Evolutionary conservation across 2,329 filamentous ascomycete genomes (phyloP).

Genomic region (Aspergillus udagawae): DNA sequence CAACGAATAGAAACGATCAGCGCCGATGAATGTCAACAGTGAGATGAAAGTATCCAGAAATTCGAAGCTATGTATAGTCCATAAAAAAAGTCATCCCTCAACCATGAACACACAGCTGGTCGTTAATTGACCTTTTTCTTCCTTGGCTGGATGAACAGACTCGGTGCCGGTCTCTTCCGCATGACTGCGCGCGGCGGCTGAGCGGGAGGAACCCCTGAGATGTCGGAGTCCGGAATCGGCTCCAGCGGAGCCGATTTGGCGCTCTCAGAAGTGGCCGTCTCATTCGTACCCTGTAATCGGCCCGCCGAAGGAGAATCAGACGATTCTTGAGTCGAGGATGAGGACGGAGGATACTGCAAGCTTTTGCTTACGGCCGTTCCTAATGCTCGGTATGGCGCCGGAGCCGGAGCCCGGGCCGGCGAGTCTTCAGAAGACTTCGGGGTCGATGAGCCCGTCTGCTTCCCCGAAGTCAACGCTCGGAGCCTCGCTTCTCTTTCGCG

Average conservation of each 20-base stretch:
- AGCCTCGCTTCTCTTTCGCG: slow-evolving; percentile 30
- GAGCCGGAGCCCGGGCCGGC: background rate
- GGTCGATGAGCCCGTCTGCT: slow-evolving; percentile 9
- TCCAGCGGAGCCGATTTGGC: slow-evolving; percentile 3
- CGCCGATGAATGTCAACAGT: no score
- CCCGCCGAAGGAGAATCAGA: background rate
- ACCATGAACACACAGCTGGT: background rate
- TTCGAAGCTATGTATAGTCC: background rate
- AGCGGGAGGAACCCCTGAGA: slow-evolving; percentile 10
- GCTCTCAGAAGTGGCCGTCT: background rate
- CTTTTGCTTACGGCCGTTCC: background rate
- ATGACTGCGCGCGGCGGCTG: slow-evolving; percentile 17
- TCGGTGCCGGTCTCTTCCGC: slow-evolving; percentile 29
- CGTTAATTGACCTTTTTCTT: slow-evolving; percentile 22
- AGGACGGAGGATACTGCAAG: background rate
- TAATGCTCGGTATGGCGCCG: background rate
- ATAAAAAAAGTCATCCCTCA: background rate
- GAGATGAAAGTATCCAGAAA: background rate
- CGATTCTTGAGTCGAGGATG: slow-evolving; percentile 1
- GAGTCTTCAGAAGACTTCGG: slow-evolving; percentile 1
- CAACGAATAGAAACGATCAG: no score
- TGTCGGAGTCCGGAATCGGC: slow-evolving; percentile 2
- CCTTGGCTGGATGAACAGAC: slow-evolving; percentile 31
- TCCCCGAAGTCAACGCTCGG: slow-evolving; percentile 27
- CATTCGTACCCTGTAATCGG: background rate